phyloP scores from a whole-genome alignment of 352 stramenopile genomes.

The Phytopythium cucurbitacearum region DNA sequence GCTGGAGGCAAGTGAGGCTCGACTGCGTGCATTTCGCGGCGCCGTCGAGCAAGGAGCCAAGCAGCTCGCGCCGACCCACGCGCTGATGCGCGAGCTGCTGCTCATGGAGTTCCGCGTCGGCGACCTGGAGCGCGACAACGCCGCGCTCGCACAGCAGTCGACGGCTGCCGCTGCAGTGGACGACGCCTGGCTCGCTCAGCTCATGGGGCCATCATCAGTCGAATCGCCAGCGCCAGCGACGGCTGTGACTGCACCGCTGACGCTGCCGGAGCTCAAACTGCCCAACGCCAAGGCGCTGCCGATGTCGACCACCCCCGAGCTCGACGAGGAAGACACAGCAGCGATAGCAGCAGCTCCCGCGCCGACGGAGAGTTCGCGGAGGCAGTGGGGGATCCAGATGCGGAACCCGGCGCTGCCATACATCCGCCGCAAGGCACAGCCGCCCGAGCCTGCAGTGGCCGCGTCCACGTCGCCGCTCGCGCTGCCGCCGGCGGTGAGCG shows the following conservation, averaged over 20 bases:
- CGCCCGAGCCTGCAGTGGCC: constrained; percentile 1
- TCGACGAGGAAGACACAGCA: not conserved
- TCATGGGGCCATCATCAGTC: not conserved
- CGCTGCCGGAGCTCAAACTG: no score
- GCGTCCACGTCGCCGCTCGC: not conserved
- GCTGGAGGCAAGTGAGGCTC: not conserved
- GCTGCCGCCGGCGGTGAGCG: constrained; percentile 11
- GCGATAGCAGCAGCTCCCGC: not conserved
- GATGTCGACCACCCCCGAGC: no score
- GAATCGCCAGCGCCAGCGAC: no score
- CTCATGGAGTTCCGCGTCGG: constrained; percentile 87
- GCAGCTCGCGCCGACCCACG: constrained; percentile 11
- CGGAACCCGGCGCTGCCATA: constrained; percentile 57
- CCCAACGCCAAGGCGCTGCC: no score
- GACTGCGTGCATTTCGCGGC: not conserved
- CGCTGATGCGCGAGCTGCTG: constrained; percentile 55
- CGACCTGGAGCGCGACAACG: constrained; percentile 90
- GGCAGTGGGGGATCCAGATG: constrained; percentile 56
- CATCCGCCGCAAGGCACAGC: constrained; percentile 71
- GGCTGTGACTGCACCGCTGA: no score
- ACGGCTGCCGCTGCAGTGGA: not conserved
- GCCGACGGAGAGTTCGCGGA: constrained; percentile 13
- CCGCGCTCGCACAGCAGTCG: constrained; percentile 12
- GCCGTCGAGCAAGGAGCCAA: constrained; percentile 1
- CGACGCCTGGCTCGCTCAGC: not conserved